Evolutionary conservation across 208 protist species (phyloP).

Genomic region (Zelonia costaricensis): DNA sequence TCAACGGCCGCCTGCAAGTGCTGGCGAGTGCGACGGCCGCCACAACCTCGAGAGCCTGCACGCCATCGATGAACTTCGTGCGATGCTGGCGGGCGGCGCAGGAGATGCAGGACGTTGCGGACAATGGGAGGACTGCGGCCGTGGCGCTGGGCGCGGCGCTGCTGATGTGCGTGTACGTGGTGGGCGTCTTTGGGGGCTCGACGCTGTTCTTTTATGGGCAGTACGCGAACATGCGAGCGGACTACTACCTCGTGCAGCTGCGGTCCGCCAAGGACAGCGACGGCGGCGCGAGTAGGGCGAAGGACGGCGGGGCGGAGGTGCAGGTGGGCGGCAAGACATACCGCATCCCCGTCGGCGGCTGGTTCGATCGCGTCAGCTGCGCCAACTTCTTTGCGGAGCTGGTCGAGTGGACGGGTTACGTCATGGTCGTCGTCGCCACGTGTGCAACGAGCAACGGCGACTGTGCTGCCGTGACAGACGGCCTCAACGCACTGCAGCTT

Average conservation of each 20-base stretch:
- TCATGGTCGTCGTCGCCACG: conserved; percentile 44
- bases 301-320: background rate
- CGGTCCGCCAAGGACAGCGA: background rate
- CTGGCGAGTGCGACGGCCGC: conserved; percentile 38
- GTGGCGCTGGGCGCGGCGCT: background rate
- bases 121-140: background rate
- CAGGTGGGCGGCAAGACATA: conserved; percentile 21
- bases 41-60: background rate
- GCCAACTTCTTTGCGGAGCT: conserved; percentile 83
- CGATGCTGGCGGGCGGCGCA: conserved; percentile 2
- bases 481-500: background rate
- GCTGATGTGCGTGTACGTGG: conserved; percentile 1
- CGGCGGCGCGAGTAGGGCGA: background rate
- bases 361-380: conserved; percentile 76
- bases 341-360: conserved; percentile 53
- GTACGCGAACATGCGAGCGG: conserved; percentile 43
- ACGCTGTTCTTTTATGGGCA: conserved; percentile 55
- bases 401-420: conserved; percentile 76
- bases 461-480: background rate
- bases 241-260: conserved; percentile 62
- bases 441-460: conserved; percentile 8
- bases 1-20: conserved; percentile 81
- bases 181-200: conserved; percentile 27
- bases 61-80: conserved; percentile 15
- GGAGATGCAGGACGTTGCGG: background rate